Percentiles rank a stretch among this genome's conserved stretches.
These are phyloP conservation scores for Pezicula radicicola DNA, from an alignment of 2,329 filamentous ascomycete genomes.

Conservation along the genomic window DNA sequence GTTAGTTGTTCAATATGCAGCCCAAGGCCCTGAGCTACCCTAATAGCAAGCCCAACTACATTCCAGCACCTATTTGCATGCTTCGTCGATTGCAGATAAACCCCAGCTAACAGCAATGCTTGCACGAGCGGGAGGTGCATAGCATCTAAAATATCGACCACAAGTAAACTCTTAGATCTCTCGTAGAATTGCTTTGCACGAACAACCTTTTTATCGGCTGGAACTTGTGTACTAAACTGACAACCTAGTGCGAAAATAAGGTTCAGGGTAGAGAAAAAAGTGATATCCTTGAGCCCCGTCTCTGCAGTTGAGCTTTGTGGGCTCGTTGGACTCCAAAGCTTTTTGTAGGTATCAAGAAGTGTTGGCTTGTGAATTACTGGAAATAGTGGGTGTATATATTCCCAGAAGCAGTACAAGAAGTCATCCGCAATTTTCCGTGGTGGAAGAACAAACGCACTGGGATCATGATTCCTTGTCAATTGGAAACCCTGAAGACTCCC, in stretches of 20 bases:
- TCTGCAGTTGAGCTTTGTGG: background rate
- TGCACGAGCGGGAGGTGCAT: constrained; percentile 25
- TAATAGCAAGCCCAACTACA: constrained; percentile 25
- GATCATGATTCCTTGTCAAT: background rate
- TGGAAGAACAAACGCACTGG: constrained; percentile 10
- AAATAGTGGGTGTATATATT: constrained; percentile 17
- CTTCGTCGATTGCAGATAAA: constrained; percentile 27
- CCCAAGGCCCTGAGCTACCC: constrained; percentile 27
- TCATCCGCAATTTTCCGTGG: constrained; percentile 14
- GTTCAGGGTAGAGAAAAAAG: constrained; percentile 25
- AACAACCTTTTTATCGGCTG: constrained; percentile 1
- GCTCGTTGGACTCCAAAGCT: constrained; percentile 10
- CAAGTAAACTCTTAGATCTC: constrained; percentile 22
- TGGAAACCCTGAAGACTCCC: background rate
- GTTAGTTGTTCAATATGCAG: constrained; percentile 15
- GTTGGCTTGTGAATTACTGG: constrained; percentile 15
- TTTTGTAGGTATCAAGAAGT: constrained; percentile 9
- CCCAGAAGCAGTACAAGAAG: constrained; percentile 17
- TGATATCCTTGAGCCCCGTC: constrained; percentile 4
- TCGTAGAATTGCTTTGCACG: constrained; percentile 25
- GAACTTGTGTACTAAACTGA: constrained; percentile 16
- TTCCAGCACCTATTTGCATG: constrained; percentile 30
- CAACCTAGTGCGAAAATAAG: constrained; percentile 28
- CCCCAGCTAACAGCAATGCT: constrained; percentile 23
- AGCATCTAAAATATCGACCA: constrained; percentile 24